Base-by-base conservation (phyloP, 306 rosid genomes). In the Alnus glutinosa region DNA sequence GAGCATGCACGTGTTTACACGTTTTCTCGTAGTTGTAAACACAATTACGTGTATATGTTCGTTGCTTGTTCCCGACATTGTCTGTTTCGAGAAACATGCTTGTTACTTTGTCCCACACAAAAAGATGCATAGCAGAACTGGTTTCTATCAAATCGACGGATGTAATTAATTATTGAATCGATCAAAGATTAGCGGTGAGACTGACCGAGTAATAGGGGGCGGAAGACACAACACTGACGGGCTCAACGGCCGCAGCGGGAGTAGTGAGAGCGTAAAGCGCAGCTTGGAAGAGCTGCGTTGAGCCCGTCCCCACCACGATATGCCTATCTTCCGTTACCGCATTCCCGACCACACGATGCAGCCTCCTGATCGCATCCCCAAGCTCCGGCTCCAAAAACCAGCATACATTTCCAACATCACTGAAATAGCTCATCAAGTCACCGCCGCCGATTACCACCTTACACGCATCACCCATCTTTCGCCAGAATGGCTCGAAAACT, bases 191-290 rank as follows among this genome's bases (percentile, higher is more conserved):
- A 42, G 8, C 46, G 46, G 46, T 42, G 46, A 57, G 49, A 15
- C 83, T 73, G 1, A 94, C 97, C 89, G 97, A 94, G 76, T 92
- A 91, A 85, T 82, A 87, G 79, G 98, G 97, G 44, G 92, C 85
- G 9, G 92, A 89, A 66, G 90, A 88, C 2, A 94, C 89, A 28
- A 94, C 90, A 46, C 81, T 82, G 70, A 88, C 52, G 14, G 97
- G 91, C 4, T 67, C 34, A 42, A 42, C 46, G 9, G 90, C 12
- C 4, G 80, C 28, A 4, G 77, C 46, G 0, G 87, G 75, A 54
- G 89, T 11, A 50, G 90, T 79, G 76, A 91, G 93, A 71, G 97
- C 97, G 44, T 78, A 89, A 12, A 94, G 48, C 9, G 86, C 75
- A 55, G 97, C 97, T 15, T 87, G 93, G 42, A 76, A 92, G 54